Percentiles rank a stretch among this genome's conserved stretches.
Conservation (phyloP, 2,329 filamentous ascomycete species). For the Fusarium subglutinans region DNA sequence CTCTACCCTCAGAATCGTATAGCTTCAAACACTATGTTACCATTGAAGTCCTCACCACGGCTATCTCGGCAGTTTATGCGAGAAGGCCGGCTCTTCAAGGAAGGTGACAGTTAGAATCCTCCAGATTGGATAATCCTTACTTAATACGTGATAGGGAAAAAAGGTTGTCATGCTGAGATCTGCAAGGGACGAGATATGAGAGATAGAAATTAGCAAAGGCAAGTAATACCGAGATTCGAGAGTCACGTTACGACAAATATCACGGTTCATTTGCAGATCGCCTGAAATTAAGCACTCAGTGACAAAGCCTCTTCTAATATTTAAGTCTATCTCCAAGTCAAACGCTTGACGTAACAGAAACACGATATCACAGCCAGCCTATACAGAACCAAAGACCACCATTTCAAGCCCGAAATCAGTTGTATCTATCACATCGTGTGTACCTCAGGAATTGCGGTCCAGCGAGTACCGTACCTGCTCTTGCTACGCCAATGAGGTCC, state of each 20-base stretch:
- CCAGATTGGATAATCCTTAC: background rate
- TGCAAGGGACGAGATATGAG: too few relatives aligned
- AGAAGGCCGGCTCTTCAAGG: background rate
- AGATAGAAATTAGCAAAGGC: too few relatives aligned
- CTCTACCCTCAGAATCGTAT: background rate
- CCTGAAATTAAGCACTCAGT: background rate
- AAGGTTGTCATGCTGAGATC: background rate
- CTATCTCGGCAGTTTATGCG: background rate
- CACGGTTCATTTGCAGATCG: background rate
- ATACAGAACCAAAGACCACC: too few relatives aligned
- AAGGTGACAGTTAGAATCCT: background rate
- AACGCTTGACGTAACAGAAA: background rate
- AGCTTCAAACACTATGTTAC: background rate
- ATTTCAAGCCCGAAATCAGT: too few relatives aligned
- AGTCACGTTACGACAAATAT: too few relatives aligned
- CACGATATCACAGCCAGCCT: background rate
- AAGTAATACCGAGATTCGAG: background rate
- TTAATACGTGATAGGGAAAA: background rate
- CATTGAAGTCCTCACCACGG: background rate
- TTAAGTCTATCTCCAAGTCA: background rate
- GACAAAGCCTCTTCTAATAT: accelerated
- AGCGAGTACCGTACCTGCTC: background rate
- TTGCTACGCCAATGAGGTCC: background rate
- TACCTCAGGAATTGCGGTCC: background rate
- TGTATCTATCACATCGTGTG: background rate